Evolutionary conservation across 1,284 basidiomycete genomes (phyloP).

Genomic region (Moniliophthora roreri): DNA sequence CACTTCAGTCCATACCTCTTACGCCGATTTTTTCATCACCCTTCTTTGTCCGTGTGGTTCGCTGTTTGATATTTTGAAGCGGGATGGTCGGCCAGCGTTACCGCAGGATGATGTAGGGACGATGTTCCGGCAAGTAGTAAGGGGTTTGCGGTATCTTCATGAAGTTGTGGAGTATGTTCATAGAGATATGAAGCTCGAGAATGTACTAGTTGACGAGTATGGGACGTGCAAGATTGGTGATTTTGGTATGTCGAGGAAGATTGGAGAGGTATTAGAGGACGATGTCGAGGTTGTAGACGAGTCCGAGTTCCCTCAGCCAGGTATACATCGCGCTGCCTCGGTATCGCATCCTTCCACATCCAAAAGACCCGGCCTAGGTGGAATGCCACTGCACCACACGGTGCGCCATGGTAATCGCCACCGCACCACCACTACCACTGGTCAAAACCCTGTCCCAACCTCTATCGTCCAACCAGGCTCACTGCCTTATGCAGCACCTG

Average conservation of each 20-base stretch:
- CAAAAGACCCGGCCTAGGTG: conserved; percentile 22
- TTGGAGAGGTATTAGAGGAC: conserved; percentile 51
- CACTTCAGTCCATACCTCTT: conserved; percentile 59
- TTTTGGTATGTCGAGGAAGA: conserved; percentile 77
- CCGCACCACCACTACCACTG: conserved; percentile 53
- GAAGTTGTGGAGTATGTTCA: conserved; percentile 78
- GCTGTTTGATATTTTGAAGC: conserved; percentile 80
- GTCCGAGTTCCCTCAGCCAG: conserved; percentile 14
- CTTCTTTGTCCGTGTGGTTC: conserved; percentile 84
- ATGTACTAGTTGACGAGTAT: conserved; percentile 87
- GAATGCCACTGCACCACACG: conserved; percentile 23
- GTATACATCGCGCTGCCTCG: conserved; percentile 37
- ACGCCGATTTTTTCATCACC: conserved; percentile 83
- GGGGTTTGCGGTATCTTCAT: conserved; percentile 86
- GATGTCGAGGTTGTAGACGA: conserved; percentile 29
- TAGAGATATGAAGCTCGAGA: conserved; percentile 95
- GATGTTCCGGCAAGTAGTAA: conserved; percentile 89
- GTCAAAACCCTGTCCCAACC: conserved; percentile 22
- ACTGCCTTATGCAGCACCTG: conserved; percentile 85
- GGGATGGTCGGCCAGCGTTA: conserved; percentile 63
- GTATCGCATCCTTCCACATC: conserved; percentile 24
- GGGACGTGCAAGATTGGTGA: conserved; percentile 81
- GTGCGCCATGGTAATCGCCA: conserved; percentile 43
- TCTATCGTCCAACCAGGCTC: conserved; percentile 76
- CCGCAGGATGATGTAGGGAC: conserved; percentile 79